These are phyloP conservation scores for Citrus trifoliata DNA, from an alignment of 345 rosid genomes.

Conservation along the genomic window DNA sequence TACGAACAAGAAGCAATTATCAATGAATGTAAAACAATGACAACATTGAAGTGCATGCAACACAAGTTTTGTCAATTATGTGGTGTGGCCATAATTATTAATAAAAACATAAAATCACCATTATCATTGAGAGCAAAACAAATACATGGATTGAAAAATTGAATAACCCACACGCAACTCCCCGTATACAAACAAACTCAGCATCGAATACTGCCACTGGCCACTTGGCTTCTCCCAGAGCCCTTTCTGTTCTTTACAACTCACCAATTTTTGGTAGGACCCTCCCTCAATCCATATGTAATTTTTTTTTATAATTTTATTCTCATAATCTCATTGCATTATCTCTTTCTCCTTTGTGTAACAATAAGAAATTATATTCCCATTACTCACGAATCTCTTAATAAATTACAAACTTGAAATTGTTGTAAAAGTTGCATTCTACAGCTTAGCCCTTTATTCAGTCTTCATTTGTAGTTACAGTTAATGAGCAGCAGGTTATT, in stretches of 20 bases:
- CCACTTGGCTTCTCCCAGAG: neutral
- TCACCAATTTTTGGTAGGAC: neutral
- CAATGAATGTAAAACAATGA: no score
- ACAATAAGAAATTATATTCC: no score
- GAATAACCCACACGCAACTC: neutral
- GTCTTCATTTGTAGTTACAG: neutral
- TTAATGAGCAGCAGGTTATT: neutral
- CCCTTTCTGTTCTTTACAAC: neutral
- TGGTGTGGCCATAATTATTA: no score
- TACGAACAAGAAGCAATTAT: no score
- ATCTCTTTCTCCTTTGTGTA: neutral
- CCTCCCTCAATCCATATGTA: neutral
- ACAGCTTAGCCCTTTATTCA: neutral
- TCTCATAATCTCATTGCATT: neutral
- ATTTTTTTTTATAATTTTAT: neutral
- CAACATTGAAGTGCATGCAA: no score
- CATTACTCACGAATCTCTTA: no score
- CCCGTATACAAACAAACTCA: neutral
- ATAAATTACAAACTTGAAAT: neutral
- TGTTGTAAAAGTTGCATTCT: conserved; percentile 1
- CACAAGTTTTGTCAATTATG: no score
- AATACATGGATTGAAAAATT: neutral
- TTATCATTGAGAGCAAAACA: neutral
- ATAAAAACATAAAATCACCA: neutral
- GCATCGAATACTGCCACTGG: neutral